A percentile compares a stretch with the other conserved stretches of the same genome.
Conservation (phyloP, 371 early-diverging fungal genomes). For the Mortierella sp. region DNA sequence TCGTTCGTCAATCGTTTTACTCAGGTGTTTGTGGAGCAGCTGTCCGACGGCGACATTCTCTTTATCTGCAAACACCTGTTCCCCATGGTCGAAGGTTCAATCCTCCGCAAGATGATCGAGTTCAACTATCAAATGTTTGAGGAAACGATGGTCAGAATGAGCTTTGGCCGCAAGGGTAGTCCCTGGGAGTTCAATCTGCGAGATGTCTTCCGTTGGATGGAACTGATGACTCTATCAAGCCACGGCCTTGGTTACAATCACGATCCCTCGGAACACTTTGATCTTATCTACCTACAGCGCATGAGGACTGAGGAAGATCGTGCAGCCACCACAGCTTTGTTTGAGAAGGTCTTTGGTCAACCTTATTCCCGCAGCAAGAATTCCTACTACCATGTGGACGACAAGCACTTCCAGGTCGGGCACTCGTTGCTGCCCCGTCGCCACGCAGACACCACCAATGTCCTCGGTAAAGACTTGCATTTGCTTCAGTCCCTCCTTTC, state of each 20-base stretch:
- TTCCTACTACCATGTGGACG: conserved; percentile 58
- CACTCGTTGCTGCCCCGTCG: conserved; percentile 70
- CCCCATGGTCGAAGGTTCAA: conserved; percentile 63
- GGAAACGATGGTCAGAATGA: conserved; percentile 81
- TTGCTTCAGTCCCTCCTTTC: conserved; percentile 75
- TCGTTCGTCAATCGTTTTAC: conserved; percentile 99
- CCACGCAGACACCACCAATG: conserved; percentile 47
- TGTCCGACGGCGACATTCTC: conserved; percentile 80
- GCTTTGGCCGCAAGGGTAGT: conserved; percentile 87
- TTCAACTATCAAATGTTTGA: conserved; percentile 90
- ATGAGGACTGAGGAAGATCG: conserved; percentile 90
- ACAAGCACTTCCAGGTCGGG: conserved; percentile 70
- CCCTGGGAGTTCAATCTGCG: conserved; percentile 99
- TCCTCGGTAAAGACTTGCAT: conserved; percentile 62
- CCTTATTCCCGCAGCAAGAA: conserved; percentile 56
- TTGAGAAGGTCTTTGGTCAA: conserved; percentile 69
- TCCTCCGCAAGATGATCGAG: conserved; percentile 79
- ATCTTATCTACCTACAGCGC: conserved; percentile 87
- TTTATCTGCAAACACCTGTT: conserved; percentile 80
- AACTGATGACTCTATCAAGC: conserved; percentile 70
- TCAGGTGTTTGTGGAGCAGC: conserved; percentile 90
- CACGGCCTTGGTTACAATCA: conserved; percentile 43
- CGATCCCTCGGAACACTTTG: conserved; percentile 80
- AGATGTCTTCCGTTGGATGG: conserved; percentile 96
- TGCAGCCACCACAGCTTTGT: conserved; percentile 71